phyloP scores from a whole-genome alignment of 208 protist genomes.

The Leishmania braziliensis region DNA sequence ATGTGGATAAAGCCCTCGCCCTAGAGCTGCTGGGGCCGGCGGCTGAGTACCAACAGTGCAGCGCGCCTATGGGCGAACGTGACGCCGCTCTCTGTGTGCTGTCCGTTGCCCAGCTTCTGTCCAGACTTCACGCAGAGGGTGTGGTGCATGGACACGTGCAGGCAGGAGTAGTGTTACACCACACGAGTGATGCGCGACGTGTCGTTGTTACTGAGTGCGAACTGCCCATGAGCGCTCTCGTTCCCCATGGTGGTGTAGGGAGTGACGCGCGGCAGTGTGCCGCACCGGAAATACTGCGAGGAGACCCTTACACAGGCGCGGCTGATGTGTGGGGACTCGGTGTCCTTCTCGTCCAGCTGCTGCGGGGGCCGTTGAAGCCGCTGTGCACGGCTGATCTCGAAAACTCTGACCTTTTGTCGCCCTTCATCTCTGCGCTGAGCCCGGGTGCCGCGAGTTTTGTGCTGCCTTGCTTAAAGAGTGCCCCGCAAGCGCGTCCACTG shows the following conservation, averaged over 20 bases:
- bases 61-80: constrained; percentile 33
- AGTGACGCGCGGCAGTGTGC: constrained; percentile 34
- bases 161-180: constrained; percentile 27
- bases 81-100: constrained; percentile 42
- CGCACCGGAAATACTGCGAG: constrained; percentile 69
- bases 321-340: constrained; percentile 81
- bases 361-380: constrained; percentile 31
- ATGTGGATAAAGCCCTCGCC: constrained; percentile 16
- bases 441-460: constrained; percentile 47
- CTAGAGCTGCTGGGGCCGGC: constrained; percentile 12
- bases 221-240: constrained; percentile 67
- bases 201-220: constrained; percentile 53
- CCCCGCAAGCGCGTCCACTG: constrained; percentile 48
- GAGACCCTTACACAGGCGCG: constrained; percentile 45
- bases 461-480: constrained; percentile 71
- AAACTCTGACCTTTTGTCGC: constrained; percentile 71
- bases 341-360: constrained; percentile 70
- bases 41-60: constrained; percentile 9
- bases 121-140: constrained; percentile 45
- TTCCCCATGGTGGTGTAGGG: constrained; percentile 40
- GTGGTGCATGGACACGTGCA: constrained; percentile 67
- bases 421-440: constrained; percentile 44
- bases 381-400: constrained; percentile 64
- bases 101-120: constrained; percentile 36
- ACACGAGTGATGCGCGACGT: constrained; percentile 7